Percentiles rank a stretch among this genome's conserved stretches.
Conservation (phyloP, 2,329 filamentous ascomycete species). For the Xylariaceae sp. region DNA sequence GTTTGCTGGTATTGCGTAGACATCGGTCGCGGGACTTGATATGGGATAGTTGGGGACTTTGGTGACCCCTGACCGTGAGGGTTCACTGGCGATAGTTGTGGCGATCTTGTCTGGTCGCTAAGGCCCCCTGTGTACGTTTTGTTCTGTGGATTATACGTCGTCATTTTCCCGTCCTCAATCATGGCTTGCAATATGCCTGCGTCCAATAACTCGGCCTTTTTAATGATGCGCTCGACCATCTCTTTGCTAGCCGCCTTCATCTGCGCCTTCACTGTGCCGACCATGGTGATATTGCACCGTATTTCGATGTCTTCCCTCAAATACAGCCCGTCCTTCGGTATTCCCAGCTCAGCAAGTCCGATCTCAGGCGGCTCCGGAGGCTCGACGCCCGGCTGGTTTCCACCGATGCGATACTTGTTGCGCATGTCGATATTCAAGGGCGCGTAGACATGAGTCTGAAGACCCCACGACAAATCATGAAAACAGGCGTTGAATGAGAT, state of each 20-base stretch:
- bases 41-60: constrained; percentile 46
- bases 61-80: constrained; percentile 36
- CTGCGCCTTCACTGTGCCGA: constrained; percentile 70
- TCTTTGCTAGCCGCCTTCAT: constrained; percentile 70
- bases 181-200: constrained; percentile 70
- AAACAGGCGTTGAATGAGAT: constrained; percentile 76
- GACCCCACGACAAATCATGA: constrained; percentile 74
- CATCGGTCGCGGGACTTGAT: constrained; percentile 50
- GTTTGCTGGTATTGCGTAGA: constrained; percentile 42
- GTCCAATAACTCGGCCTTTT: constrained; percentile 74
- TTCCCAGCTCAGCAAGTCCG: constrained; percentile 63
- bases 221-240: constrained; percentile 72
- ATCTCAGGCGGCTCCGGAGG: constrained; percentile 67
- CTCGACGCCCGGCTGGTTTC: constrained; percentile 72
- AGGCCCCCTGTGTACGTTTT: constrained; percentile 36
- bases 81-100: constrained; percentile 37
- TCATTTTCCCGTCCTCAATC: constrained; percentile 69
- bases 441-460: constrained; percentile 75
- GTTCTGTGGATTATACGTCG: constrained; percentile 60
- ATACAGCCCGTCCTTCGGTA: constrained; percentile 70
- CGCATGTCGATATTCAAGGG: constrained; percentile 71
- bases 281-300: constrained; percentile 70
- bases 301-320: constrained; percentile 75
- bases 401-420: constrained; percentile 71
- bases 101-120: constrained; percentile 33